Base-by-base conservation (phyloP, 2,329 filamentous ascomycete genomes). In the Aureobasidium subglaciale region DNA sequence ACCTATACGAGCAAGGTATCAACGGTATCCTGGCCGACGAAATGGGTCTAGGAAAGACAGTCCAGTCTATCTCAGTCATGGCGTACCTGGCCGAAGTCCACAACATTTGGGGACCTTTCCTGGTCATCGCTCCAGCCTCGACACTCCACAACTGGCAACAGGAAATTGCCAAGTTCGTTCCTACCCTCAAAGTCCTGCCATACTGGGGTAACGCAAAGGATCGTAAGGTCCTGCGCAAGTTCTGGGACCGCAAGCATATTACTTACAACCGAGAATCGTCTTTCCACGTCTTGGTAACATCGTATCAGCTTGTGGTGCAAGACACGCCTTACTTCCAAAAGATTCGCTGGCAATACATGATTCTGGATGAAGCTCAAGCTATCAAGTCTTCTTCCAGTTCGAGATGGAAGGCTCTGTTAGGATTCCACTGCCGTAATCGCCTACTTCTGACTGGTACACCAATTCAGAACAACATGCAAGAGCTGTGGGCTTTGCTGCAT, bases 311-410 rank as follows among this genome's bases (percentile, higher is more conserved):
- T 34, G 93, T 99, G 24, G 93, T 99, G 18, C 88, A 91, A 24
- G 93, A 99, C 69, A 89, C 95, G 1, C 86, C 90, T 58, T 99
- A 99, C 71, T 97, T 99, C 76, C 92, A 96, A 73, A 97, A 97
- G 78, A 93, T 99, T 80, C 88, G 88, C 64, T 99, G 93, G 93
- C 93, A 97, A 74, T 97, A 99, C 76, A 99, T 99, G 93, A 96
- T 99, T 70, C 82, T 99, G 37, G 93, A 99, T 64, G 93, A 99
- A 72, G 93, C 93, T 1, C 93, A 99, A 69, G 93, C 93, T 62
- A 97, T 99, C 83, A 99, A 99, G 78, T 96, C 91, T 59, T 96
- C 93, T 0, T 84, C 88, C 65, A 96, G 90, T 75, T 96, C 91
- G 15, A 84, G 93, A 67, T 99, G 93, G 93, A 99, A 97, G 80